Evolutionary conservation across 2,329 filamentous ascomycete genomes (phyloP).

Genomic region (Setomelanomma holmii): DNA sequence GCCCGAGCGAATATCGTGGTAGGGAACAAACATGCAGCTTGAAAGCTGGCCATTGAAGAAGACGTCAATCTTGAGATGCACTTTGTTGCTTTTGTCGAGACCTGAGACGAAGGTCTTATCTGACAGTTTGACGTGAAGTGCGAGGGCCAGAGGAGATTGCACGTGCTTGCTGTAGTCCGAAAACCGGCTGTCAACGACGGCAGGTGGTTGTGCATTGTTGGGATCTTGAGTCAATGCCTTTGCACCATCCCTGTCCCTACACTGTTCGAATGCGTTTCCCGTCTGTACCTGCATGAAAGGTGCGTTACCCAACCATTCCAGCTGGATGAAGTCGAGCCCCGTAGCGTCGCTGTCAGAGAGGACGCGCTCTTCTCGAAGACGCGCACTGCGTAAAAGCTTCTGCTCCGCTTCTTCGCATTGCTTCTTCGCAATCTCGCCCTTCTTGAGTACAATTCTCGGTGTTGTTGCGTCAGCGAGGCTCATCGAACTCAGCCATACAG

Average conservation of each 20-base stretch:
- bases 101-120: slow-evolving; percentile 38
- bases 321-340: too few relatives aligned
- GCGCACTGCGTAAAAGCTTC: slow-evolving; percentile 21
- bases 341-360: slow-evolving; percentile 32
- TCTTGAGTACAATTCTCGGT: slow-evolving; percentile 25
- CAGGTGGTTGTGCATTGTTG: too few relatives aligned
- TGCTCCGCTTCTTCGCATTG: slow-evolving; percentile 29
- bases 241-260: not conserved
- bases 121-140: slow-evolving; percentile 40
- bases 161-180: not conserved
- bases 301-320: slow-evolving; percentile 39
- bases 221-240: not conserved
- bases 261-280: not conserved
- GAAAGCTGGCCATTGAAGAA: slow-evolving; percentile 56
- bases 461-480: slow-evolving; percentile 39
- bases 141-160: slow-evolving; percentile 17
- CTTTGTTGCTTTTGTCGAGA: slow-evolving; percentile 20
- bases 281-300: slow-evolving; percentile 45
- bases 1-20: slow-evolving; percentile 25
- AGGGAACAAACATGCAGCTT: slow-evolving; percentile 36
- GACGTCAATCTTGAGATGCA: slow-evolving; percentile 56
- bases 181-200: too few relatives aligned
- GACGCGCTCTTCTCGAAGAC: slow-evolving; percentile 34
- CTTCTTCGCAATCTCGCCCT: slow-evolving; percentile 26
- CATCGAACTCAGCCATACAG: slow-evolving; percentile 30